These are phyloP conservation scores for Pelomyxa schiedti DNA, from an alignment of 78 protist genomes.

Conservation along the genomic window DNA sequence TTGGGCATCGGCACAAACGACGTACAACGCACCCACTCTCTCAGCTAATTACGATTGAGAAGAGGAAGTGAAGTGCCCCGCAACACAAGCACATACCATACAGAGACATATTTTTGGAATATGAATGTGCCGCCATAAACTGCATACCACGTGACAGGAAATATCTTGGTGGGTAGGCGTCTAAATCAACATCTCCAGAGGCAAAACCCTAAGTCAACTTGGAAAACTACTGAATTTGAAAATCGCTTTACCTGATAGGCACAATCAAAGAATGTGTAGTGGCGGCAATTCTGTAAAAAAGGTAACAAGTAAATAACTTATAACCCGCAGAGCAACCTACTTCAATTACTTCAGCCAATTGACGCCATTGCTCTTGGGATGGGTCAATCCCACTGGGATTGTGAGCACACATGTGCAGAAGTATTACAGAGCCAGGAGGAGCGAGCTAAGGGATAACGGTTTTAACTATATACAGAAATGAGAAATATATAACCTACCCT, in stretches of 20 bases:
- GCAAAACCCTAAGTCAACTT: too few relatives aligned
- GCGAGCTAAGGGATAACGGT: too few relatives aligned
- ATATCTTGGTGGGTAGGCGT: constrained; percentile 72
- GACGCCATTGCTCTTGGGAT: constrained; percentile 83
- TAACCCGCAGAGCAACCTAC: too few relatives aligned
- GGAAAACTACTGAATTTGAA: too few relatives aligned
- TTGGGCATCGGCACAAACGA: constrained; percentile 9
- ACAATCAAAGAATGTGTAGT: constrained; percentile 74
- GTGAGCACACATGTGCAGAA: constrained; percentile 97
- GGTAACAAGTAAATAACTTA: too few relatives aligned
- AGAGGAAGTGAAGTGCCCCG: too few relatives aligned
- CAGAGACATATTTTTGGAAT: constrained; percentile 96
- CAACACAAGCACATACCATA: too few relatives aligned
- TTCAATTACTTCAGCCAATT: constrained; percentile 32
- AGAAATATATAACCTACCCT: too few relatives aligned
- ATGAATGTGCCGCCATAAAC: constrained; percentile 60
- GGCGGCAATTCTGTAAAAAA: constrained; percentile 40
- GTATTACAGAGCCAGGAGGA: constrained; percentile 51
- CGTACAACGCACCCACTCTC: constrained; percentile 49
- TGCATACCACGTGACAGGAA: constrained; percentile 28
- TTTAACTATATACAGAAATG: too few relatives aligned
- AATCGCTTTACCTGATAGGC: too few relatives aligned
- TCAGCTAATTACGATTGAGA: too few relatives aligned
- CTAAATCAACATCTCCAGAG: constrained; percentile 80
- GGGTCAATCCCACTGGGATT: constrained; percentile 99